Evolutionary conservation across 306 rosid species (phyloP).

Genomic region (Rubus idaeus): DNA sequence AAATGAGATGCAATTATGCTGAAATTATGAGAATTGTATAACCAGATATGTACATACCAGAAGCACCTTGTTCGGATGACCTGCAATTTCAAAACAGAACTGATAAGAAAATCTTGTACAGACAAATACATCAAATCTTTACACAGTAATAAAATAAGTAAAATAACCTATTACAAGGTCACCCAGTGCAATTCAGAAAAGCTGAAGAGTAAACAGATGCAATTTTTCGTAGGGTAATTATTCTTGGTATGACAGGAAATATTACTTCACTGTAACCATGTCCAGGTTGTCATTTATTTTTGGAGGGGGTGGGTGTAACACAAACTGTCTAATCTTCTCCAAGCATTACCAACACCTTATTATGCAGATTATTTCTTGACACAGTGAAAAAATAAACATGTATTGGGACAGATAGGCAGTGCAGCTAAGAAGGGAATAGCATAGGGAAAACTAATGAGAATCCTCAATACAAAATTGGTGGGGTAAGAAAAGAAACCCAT

Average conservation of each 20-base stretch:
- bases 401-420: not conserved
- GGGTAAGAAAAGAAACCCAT: not conserved
- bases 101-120: conserved; percentile 21
- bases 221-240: not conserved
- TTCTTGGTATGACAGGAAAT: not conserved
- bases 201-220: not conserved
- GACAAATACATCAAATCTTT: conserved; percentile 1
- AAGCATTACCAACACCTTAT: not conserved
- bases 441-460: not conserved
- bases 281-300: not conserved
- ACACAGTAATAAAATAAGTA: not conserved
- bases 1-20: not conserved
- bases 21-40: not conserved
- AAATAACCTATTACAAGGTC: not conserved
- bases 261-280: not conserved
- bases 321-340: not conserved
- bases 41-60: conserved; percentile 56
- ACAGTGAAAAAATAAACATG: not conserved
- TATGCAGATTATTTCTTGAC: not conserved
- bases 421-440: not conserved
- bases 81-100: conserved; percentile 38
- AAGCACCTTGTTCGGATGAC: conserved; percentile 75
- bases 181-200: not conserved
- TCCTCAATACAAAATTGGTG: too few species aligned
- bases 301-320: not conserved